Evolutionary conservation across 768 basidiomycete species (phyloP), one percentile per base, ranked within the genome.

Genomic region (Dioszegia aurantiaca): DNA sequence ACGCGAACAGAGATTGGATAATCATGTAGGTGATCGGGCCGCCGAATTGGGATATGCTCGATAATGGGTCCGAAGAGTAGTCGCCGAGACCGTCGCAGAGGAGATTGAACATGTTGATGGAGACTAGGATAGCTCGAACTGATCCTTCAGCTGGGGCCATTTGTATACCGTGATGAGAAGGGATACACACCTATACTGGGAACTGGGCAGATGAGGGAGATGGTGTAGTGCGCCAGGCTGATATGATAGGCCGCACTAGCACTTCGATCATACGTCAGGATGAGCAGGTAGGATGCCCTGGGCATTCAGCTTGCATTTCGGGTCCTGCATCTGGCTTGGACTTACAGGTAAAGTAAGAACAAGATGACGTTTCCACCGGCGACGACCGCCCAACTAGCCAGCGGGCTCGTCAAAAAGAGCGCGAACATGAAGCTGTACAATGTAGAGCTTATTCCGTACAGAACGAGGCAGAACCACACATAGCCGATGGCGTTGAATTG

Each of bases 1-100:
- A 81, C 8, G 87, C 81, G 17, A 84, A 63, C 31, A 86, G 70
- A 21, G 81, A 79, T 48, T 86, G 84, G 24, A 85, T 61, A 55
- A 88, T 79, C 49, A 89, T 82, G 69, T 89, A 90, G 8, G 83
- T 63, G 59, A 89, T 88, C 0, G 88, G 88, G 10, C 87, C 86
- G 3, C 88, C 88, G 57, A 80, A 89, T 63, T 82, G 80, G 56
- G 78, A 76, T 58, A 90, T 83, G 28, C 76, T 65, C 8, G 83
- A 83, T 58, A 84, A 76, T 0, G 83, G 81, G 0, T 80, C 65
- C 0, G 80, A 60, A 0, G 80, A 81, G 26, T 84, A 80, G 1
- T 78, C 72, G 17, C 77, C 79, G 3, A 79, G 74, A 8, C 85
- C 85, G 57, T 84, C 77, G 66, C 88, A 89, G 2, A 88, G 81